phyloP scores from a whole-genome alignment of 108 stramenopile species.

The Cyclostephanos tholiformis region DNA sequence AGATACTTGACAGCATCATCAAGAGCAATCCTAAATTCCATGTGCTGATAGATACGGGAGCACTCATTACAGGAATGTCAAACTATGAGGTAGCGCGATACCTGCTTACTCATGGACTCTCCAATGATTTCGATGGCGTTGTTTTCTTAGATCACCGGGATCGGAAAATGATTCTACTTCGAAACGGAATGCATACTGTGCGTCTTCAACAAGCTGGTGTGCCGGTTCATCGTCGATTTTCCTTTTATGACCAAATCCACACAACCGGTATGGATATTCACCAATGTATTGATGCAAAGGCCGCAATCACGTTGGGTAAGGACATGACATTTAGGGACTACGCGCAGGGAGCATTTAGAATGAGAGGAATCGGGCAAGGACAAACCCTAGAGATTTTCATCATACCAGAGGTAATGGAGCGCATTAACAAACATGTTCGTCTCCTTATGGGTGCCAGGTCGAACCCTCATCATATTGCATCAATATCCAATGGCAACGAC shows the following conservation, averaged over 20 bases:
- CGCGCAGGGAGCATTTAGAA: slow-evolving; percentile 96
- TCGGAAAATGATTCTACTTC: slow-evolving; percentile 92
- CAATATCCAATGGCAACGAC: slow-evolving; percentile 51
- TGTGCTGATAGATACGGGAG: slow-evolving; percentile 95
- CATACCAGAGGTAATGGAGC: slow-evolving; percentile 92
- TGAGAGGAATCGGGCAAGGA: slow-evolving; percentile 95
- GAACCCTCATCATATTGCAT: slow-evolving; percentile 21
- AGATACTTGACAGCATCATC: slow-evolving; percentile 81
- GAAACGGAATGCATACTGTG: slow-evolving; percentile 84
- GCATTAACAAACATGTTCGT: slow-evolving; percentile 60
- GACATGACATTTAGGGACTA: slow-evolving; percentile 98
- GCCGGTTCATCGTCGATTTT: slow-evolving; percentile 86
- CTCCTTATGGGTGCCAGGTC: slow-evolving; percentile 40
- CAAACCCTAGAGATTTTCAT: slow-evolving; percentile 92
- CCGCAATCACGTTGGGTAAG: slow-evolving; percentile 94
- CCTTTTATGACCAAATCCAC: slow-evolving; percentile 97
- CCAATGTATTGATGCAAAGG: slow-evolving; percentile 90
- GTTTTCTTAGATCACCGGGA: slow-evolving; percentile 95
- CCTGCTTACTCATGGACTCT: slow-evolving; percentile 76
- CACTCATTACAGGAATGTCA: slow-evolving; percentile 94
- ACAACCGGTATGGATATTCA: slow-evolving; percentile 99
- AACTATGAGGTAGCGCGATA: slow-evolving; percentile 96
- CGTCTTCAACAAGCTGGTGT: slow-evolving; percentile 88
- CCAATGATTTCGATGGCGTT: slow-evolving; percentile 86
- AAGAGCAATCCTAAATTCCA: slow-evolving; percentile 84